These are phyloP conservation scores for Microdochium bolleyi DNA, from an alignment of 2,329 filamentous ascomycete species.

Conservation along the genomic window DNA sequence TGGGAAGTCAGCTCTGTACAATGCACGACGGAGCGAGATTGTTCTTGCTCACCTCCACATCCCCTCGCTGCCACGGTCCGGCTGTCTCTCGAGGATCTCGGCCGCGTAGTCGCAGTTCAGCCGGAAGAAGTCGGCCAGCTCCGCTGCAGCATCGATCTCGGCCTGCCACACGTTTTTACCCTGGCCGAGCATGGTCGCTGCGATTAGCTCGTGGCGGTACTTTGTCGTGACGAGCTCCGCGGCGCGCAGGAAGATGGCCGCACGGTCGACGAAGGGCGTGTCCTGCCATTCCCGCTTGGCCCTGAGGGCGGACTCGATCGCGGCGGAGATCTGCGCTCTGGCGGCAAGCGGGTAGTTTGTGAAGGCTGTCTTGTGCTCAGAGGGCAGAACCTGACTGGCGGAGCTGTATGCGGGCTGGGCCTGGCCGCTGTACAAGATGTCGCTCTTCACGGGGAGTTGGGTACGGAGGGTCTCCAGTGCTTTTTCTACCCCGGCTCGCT, in stretches of 20 bases:
- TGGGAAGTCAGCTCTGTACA: neutral
- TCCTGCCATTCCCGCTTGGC: conserved; percentile 23
- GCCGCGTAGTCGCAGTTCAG: conserved; percentile 20
- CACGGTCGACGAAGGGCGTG: conserved; percentile 24
- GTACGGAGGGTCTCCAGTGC: conserved; percentile 19
- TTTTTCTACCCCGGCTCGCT: conserved; percentile 19
- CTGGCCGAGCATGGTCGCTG: conserved; percentile 30
- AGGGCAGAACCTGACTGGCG: conserved; percentile 22
- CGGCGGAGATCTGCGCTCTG: conserved; percentile 19
- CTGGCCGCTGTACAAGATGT: conserved; percentile 21
- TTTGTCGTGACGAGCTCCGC: conserved; percentile 19
- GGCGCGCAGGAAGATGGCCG: conserved; percentile 25
- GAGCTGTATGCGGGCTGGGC: conserved; percentile 15
- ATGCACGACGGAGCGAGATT: neutral
- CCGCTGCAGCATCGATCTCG: conserved; percentile 26
- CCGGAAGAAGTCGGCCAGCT: conserved; percentile 27
- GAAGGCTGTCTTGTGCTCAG: conserved; percentile 23
- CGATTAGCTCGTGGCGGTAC: conserved; percentile 22
- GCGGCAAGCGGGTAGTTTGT: conserved; percentile 24
- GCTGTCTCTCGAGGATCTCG: conserved; percentile 27
- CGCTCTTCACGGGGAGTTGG: conserved; percentile 20
- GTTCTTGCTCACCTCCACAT: conserved; percentile 17
- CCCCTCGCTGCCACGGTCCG: conserved; percentile 17
- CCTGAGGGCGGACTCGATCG: conserved; percentile 20
- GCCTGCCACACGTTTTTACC: conserved; percentile 31